Conservation (phyloP, 78 protist genomes). For the Dictyostelium capitatum region DNA sequence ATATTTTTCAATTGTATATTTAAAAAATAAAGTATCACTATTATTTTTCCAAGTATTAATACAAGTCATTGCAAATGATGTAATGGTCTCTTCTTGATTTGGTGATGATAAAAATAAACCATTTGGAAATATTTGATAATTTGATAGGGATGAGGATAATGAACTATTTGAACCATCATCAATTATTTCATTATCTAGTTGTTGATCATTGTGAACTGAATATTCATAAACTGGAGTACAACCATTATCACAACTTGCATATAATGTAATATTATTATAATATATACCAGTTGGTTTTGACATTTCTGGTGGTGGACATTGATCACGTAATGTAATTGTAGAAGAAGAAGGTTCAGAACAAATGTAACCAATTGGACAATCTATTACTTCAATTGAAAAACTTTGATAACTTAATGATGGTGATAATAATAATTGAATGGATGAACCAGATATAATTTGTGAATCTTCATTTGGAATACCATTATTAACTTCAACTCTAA, state of each 20-base stretch:
- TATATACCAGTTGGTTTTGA: conserved; percentile 10
- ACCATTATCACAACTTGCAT: background rate
- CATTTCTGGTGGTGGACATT: conserved; percentile 1
- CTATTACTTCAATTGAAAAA: background rate
- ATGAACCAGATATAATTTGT: background rate
- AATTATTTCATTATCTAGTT: background rate
- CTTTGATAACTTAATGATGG: background rate
- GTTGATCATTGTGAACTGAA: background rate
- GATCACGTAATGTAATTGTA: background rate
- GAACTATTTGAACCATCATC: no score
- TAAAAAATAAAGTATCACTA: background rate
- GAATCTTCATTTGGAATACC: conserved; percentile 6
- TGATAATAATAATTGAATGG: background rate
- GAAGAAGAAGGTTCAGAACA: background rate
- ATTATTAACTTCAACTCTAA: conserved; percentile 30
- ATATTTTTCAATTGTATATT: background rate
- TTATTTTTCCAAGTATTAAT: background rate
- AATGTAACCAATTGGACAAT: conserved; percentile 21
- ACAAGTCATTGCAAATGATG: background rate
- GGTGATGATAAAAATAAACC: background rate
- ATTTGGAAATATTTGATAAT: background rate
- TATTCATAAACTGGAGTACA: conserved; percentile 2
- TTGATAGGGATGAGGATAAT: background rate
- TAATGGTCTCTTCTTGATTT: background rate
- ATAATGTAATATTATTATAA: conserved; percentile 15